Evolutionary conservation across 2,329 filamentous ascomycete species (phyloP).

Genomic region (Talaromyces sp.): DNA sequence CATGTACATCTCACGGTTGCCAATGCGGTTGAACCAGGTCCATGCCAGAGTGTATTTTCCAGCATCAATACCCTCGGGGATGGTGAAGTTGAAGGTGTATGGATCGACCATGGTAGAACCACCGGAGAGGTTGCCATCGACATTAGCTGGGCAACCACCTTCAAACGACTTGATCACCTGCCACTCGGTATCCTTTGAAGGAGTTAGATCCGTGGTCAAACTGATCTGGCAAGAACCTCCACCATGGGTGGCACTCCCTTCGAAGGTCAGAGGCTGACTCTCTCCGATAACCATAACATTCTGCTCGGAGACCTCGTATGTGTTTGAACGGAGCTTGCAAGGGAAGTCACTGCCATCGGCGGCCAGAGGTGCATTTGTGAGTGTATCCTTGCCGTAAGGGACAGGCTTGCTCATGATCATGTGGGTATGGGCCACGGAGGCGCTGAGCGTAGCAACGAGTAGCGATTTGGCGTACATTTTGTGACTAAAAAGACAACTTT

Average conservation of each 20-base stretch:
- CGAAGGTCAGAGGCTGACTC: constrained; percentile 64
- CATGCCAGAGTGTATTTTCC: constrained; percentile 84
- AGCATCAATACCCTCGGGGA: constrained; percentile 71
- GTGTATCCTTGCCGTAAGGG: constrained; percentile 58
- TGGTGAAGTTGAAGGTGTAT: constrained; percentile 67
- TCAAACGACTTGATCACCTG: constrained; percentile 88
- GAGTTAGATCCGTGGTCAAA: constrained; percentile 74
- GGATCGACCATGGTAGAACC: constrained; percentile 51
- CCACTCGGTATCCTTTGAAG: constrained; percentile 70
- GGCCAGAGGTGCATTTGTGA: constrained; percentile 67
- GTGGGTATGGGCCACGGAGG: constrained; percentile 68
- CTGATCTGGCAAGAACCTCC: constrained; percentile 92
- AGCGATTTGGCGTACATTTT: constrained; percentile 37
- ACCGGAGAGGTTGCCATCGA: constrained; percentile 60
- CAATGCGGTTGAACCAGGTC: constrained; percentile 93
- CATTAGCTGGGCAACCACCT: constrained; percentile 76
- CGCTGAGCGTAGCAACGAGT: constrained; percentile 51
- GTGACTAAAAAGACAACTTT: constrained; percentile 7
- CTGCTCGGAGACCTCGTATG: constrained; percentile 42
- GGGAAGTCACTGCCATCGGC: constrained; percentile 71
- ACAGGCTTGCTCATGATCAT: constrained; percentile 71
- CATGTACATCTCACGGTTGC: constrained; percentile 98
- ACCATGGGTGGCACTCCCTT: constrained; percentile 77
- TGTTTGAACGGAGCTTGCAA: constrained; percentile 68
- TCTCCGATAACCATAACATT: constrained; percentile 69